Percentiles rank a stretch among this genome's conserved stretches.
phyloP scores from a whole-genome alignment of 192 early-diverging fungal genomes.

The Hyaloraphidium curvatum region DNA sequence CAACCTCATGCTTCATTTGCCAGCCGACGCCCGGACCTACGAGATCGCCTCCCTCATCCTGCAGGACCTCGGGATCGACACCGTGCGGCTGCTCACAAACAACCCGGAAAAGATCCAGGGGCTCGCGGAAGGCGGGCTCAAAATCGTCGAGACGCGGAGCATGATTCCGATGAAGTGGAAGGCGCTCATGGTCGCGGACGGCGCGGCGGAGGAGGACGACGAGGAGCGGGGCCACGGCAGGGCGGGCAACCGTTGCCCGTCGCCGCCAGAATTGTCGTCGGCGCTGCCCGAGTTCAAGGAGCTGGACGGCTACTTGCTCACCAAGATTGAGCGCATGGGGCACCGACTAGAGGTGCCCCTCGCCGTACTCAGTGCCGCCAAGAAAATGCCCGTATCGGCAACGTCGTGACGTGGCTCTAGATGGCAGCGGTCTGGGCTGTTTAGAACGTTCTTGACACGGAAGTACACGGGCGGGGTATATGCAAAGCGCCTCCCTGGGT shows the following conservation, averaged over 20 bases:
- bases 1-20: conserved; percentile 74
- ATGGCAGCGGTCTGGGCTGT: too few species aligned
- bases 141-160: conserved; percentile 58
- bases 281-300: conserved; percentile 20
- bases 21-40: conserved; percentile 85
- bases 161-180: conserved; percentile 86
- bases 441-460: too few species aligned
- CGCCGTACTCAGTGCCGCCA: neutral
- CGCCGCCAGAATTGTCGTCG: too few species aligned
- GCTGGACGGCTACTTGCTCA: conserved; percentile 64
- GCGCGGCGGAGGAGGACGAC: conserved; percentile 8
- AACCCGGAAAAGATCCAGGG: conserved; percentile 87
- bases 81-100: conserved; percentile 76
- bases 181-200: conserved; percentile 10
- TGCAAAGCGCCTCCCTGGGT: too few species aligned
- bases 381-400: too few species aligned
- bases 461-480: too few species aligned
- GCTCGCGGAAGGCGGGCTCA: conserved; percentile 45
- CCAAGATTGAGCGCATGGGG: conserved; percentile 81
- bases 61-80: conserved; percentile 50
- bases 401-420: too few species aligned
- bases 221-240: neutral
- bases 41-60: conserved; percentile 75
- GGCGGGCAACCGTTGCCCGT: too few species aligned
- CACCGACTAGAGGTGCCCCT: conserved; percentile 51